Conservation (phyloP, 352 stramenopile species). For the Phytophthora agathidicida region DNA sequence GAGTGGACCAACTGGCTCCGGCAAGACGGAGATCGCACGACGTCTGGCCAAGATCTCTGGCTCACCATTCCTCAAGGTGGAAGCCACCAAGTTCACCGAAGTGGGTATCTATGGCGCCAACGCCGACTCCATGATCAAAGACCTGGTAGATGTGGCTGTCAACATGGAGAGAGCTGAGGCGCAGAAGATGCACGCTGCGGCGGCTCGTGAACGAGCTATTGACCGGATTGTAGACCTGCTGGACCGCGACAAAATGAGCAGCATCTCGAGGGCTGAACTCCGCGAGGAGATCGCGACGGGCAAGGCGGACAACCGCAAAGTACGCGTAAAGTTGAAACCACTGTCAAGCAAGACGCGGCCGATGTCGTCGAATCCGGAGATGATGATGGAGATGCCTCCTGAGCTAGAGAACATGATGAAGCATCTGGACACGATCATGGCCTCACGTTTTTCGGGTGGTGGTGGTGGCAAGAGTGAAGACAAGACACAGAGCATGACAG, state of each 20-base stretch:
- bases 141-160: conserved; percentile 97
- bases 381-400: conserved; percentile 87
- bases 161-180: conserved; percentile 83
- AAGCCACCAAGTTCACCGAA: conserved; percentile 99
- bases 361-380: conserved; percentile 38
- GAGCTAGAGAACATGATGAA: conserved; percentile 87
- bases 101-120: conserved; percentile 99
- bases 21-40: conserved; percentile 98
- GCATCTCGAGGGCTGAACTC: conserved; percentile 49
- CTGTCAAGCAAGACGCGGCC: conserved; percentile 40
- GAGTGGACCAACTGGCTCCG: conserved; percentile 98
- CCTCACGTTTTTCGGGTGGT: conserved; percentile 37
- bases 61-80: conserved; percentile 98
- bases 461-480: conserved; percentile 20
- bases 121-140: conserved; percentile 98
- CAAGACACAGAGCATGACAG: conserved; percentile 66
- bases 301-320: conserved; percentile 53
- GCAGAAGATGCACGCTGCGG: conserved; percentile 86
- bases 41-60: conserved; percentile 97
- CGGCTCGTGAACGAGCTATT: conserved; percentile 90
- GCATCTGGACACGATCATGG: conserved; percentile 74
- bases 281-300: conserved; percentile 68
- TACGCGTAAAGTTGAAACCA: conserved; percentile 62
- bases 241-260: conserved; percentile 48
- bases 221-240: conserved; percentile 88